Evolutionary conservation across 2,329 filamentous ascomycete genomes (phyloP).

Genomic region (Fusarium mangiferae): DNA sequence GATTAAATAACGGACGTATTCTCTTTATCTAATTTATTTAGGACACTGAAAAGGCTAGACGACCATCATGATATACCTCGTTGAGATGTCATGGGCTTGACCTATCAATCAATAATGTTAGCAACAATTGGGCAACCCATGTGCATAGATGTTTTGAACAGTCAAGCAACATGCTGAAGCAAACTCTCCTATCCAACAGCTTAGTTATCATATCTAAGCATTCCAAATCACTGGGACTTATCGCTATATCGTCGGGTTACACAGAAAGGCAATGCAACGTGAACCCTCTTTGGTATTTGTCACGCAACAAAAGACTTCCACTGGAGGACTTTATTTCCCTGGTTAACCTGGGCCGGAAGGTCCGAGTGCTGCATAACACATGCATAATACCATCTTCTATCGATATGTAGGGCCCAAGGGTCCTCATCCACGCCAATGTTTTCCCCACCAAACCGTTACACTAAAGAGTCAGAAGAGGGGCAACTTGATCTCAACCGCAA

Average conservation of each 20-base stretch:
- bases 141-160: too few species aligned
- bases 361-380: neutral
- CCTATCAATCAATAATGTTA: too few species aligned
- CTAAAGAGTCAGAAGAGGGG: neutral
- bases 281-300: neutral
- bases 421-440: neutral
- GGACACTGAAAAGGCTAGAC: too few species aligned
- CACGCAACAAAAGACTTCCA: too few species aligned
- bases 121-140: too few species aligned
- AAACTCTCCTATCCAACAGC: rapidly evolving
- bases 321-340: neutral
- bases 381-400: neutral
- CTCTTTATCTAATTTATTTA: too few species aligned
- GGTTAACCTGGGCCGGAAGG: neutral
- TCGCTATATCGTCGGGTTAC: neutral
- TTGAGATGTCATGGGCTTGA: too few species aligned
- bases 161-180: too few species aligned
- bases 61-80: too few species aligned
- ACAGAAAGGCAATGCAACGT: neutral
- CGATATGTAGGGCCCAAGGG: neutral
- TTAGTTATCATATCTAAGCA: neutral
- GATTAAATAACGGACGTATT: too few species aligned
- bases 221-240: neutral
- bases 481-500: rapidly evolving
- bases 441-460: neutral